Base-by-base conservation (phyloP, 2,329 filamentous ascomycete genomes). In the Colletotrichum tanaceti region DNA sequence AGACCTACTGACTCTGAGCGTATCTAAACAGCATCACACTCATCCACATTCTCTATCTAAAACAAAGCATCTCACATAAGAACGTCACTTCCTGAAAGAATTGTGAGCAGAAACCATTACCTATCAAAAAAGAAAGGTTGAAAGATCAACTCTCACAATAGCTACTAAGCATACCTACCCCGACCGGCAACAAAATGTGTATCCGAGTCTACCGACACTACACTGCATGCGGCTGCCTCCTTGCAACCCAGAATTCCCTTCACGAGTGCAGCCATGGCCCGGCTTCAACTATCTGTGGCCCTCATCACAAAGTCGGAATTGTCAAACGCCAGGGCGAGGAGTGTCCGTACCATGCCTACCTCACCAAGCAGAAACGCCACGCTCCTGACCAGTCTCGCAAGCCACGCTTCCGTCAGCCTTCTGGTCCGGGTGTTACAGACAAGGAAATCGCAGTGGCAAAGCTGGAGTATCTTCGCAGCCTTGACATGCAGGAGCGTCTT, bases 281-380 rank as follows among this genome's bases (percentile, higher is more conserved):
- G 4, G 28, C 28, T 35, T 68, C 58, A 5, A 28, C 24, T 43
- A n/a, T 22, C 35, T 70, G 68, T 59, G 49, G 49, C 39, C 10
- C 28, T 11, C 14, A 59, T 3, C 20, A 50, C 24, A n/a, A 18
- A 16, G 11, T 47, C 62, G 50, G 39, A 32, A 50, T 68, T 64
- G 22, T 63, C 58, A 41, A 14, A 18, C 61, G 50, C 14, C 13
- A 58, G 32, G 53, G 35, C 24, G 53, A 43, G 5, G 35, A 24
- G 13, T 70, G 68, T 58, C 22, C 10, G 35, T 68, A 70, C 53
- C 68, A 70, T 58, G 4, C 35, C 39, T 22, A 39, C 32, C 28
- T 68, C 16, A 24, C 44, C 16, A 24, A 39, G 5, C 32, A 46
- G 6, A 44, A 38, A 7, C 41, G 13, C n/a, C 18, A 20, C 10